Evolutionary conservation across 345 rosid genomes (phyloP).

Genomic region (Erucastrum elatum): DNA sequence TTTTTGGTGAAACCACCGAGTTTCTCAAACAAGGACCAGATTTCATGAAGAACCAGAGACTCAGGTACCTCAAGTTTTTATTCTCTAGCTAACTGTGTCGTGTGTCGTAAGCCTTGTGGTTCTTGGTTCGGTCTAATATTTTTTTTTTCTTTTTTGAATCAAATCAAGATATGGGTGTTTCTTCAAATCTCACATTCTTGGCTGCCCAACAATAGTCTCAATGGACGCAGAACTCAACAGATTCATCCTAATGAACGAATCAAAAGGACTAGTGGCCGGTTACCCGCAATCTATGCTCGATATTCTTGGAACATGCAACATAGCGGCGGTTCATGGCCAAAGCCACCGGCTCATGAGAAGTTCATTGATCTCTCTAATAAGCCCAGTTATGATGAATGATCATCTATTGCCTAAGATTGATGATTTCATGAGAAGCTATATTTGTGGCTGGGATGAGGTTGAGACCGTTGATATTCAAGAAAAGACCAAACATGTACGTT

Average conservation of each 20-base stretch:
- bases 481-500: constrained; percentile 77
- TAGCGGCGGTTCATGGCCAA: constrained; percentile 93
- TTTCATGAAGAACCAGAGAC: constrained; percentile 88
- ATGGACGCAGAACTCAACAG: constrained; percentile 95
- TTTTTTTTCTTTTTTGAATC: not conserved
- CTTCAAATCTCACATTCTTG: constrained; percentile 93
- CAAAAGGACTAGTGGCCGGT: constrained; percentile 92
- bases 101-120: not conserved
- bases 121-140: not conserved
- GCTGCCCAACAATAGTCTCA: constrained; percentile 88
- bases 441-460: constrained; percentile 58
- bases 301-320: constrained; percentile 86
- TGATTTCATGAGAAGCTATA: constrained; percentile 77
- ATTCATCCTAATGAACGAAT: constrained; percentile 81
- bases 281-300: constrained; percentile 97
- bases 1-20: constrained; percentile 96
- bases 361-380: constrained; percentile 66
- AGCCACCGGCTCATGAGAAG: constrained; percentile 87
- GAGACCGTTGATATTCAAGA: constrained; percentile 70
- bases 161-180: constrained; percentile 67
- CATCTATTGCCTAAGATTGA: constrained; percentile 87
- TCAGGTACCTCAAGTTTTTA: constrained; percentile 47
- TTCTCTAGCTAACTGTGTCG: not conserved
- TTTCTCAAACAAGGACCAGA: constrained; percentile 93
- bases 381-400: constrained; percentile 73